These are phyloP conservation scores for Sporisorium sorghi DNA, from an alignment of 1,284 basidiomycete genomes.

Conservation along the genomic window DNA sequence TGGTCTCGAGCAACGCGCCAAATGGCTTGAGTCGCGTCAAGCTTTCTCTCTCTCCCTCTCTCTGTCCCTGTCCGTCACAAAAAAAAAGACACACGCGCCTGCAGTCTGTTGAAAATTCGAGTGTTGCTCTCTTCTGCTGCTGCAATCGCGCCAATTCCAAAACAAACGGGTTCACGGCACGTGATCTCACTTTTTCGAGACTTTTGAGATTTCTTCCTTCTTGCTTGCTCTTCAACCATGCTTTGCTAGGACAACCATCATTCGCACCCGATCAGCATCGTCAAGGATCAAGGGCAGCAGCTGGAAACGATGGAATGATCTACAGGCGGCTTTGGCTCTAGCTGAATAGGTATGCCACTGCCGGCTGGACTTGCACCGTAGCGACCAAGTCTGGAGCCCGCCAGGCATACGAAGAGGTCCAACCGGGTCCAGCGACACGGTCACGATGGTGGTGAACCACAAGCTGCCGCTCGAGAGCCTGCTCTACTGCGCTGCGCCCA, in stretches of 20 bases:
- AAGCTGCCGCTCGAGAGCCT: constrained; percentile 35
- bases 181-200: constrained; percentile 22
- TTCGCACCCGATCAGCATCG: neutral
- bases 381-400: neutral
- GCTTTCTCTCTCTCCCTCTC: constrained; percentile 1
- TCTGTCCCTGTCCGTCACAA: too few relatives aligned
- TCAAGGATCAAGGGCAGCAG: neutral
- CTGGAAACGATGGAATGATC: too few relatives aligned
- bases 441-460: constrained; percentile 24
- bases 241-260: neutral
- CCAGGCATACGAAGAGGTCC: neutral
- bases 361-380: neutral
- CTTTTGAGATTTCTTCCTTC: neutral
- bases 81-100: constrained; percentile 13
- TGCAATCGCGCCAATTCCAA: constrained; percentile 11
- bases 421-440: too few relatives aligned
- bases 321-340: too few relatives aligned
- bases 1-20: constrained; percentile 28
- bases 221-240: neutral
- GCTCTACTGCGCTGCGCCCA: constrained; percentile 56
- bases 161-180: constrained; percentile 11
- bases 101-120: neutral
- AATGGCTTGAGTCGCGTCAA: constrained; percentile 26
- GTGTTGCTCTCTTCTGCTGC: constrained; percentile 35
- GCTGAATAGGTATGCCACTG: neutral